Evolutionary conservation across 163 green algal genomes (phyloP), one percentile per base, ranked within the genome.

Genomic region (Volvox carteri): DNA sequence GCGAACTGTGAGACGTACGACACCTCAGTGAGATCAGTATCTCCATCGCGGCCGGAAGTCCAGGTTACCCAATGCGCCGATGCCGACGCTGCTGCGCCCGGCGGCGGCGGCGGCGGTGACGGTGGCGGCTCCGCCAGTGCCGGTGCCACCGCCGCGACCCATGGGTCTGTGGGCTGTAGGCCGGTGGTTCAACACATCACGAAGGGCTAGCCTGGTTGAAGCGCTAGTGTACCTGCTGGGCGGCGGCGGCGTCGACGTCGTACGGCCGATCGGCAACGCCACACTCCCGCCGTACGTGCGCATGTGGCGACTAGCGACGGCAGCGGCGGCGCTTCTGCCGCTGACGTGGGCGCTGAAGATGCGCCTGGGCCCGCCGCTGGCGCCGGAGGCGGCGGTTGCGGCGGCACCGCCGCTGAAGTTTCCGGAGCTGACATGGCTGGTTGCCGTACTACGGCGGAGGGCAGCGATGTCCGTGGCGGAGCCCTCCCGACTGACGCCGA

Each of bases 11-110:
- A n/a, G n/a, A n/a, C n/a, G n/a, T n/a, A n/a, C n/a, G n/a, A n/a
- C n/a, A n/a, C n/a, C n/a, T n/a, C n/a, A n/a, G 16, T 58, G 19
- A 65, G 28, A 28, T 78, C 37, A 85, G 41, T 65, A 86, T 6
- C 78, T 41, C 78, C 78, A 86, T 2, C 19, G n/a, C 16, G 78
- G 78, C 42, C 78, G 41, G 78, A 86, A 86, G 78, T 86, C 78
- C 2, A 77, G 9, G 28, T 86, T 65, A 5, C 6, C 41, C 1
- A 86, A 58, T 8, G n/a, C 7, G 23, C 28, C 62, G 41, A 86
- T 58, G 60, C 78, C 77, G 9, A 67, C n/a, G 78, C 41, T 50
- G 60, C 58, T 33, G 28, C 58, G 50, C 37, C 42, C n/a, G 78
- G 16, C n/a, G n/a, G n/a, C n/a, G n/a, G n/a, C n/a, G n/a, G n/a